phyloP scores from a whole-genome alignment of 768 basidiomycete genomes.

The Serendipita sp. region DNA sequence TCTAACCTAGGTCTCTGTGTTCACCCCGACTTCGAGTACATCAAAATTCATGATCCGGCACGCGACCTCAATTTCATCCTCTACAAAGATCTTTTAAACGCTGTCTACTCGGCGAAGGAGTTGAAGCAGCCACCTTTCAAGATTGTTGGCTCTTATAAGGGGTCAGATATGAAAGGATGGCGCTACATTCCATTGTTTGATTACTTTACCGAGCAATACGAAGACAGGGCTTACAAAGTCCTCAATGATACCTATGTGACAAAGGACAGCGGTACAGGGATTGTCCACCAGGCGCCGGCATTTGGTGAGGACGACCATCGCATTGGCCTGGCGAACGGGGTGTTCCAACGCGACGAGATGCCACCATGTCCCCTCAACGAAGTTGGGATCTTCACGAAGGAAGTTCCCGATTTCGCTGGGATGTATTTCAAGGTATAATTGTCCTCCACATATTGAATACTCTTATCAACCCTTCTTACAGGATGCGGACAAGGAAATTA shows the following conservation, averaged over 20 bases:
- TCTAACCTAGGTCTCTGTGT: constrained; percentile 92
- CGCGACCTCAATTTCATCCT: constrained; percentile 80
- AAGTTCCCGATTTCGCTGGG: constrained; percentile 81
- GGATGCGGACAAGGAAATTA: constrained; percentile 89
- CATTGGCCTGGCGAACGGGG: constrained; percentile 66
- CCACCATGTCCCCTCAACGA: constrained; percentile 96
- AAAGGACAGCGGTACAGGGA: constrained; percentile 84
- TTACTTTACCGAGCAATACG: constrained; percentile 91
- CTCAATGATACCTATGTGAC: constrained; percentile 87
- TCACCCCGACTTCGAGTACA: constrained; percentile 86
- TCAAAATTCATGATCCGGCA: constrained; percentile 90
- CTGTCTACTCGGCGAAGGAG: constrained; percentile 68
- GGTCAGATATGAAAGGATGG: constrained; percentile 91
- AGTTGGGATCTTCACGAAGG: constrained; percentile 66
- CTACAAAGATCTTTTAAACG: constrained; percentile 68
- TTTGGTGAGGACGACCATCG: constrained; percentile 99
- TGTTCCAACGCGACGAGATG: constrained; percentile 76
- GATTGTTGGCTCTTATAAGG: constrained; percentile 74
- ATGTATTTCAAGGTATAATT: constrained; percentile 63
- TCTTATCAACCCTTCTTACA: constrained; percentile 16
- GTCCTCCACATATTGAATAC: neutral
- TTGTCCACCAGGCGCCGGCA: constrained; percentile 95
- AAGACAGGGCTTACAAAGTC: constrained; percentile 81
- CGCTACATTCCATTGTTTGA: constrained; percentile 88
- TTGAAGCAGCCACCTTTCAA: constrained; percentile 94